Percentiles rank a stretch among this genome's conserved stretches.
These are phyloP conservation scores for Macrolepiota albuminosa DNA, from an alignment of 768 basidiomycete genomes.

Conservation along the genomic window DNA sequence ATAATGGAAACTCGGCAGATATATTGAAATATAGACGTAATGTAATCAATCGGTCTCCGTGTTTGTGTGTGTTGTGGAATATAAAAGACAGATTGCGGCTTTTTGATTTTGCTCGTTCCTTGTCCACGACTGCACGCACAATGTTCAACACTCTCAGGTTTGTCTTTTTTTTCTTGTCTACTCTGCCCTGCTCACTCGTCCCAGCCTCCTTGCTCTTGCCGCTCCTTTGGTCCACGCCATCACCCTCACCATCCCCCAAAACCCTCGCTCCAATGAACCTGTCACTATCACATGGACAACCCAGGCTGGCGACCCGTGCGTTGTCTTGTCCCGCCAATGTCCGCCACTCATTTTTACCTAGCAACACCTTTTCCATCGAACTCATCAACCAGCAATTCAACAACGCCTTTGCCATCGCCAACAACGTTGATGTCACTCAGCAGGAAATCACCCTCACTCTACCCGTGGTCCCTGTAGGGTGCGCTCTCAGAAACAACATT, in stretches of 20 bases:
- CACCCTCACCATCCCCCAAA: conserved; percentile 31
- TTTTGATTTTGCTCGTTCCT: conserved; percentile 14
- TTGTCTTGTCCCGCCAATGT: conserved; percentile 7
- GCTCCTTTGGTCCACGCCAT: conserved; percentile 47
- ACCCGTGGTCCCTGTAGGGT: conserved; percentile 46
- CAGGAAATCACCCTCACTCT: conserved; percentile 34
- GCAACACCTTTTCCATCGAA: conserved; percentile 37
- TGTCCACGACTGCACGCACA: conserved; percentile 24
- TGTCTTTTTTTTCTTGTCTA: not conserved
- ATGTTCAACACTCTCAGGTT: conserved; percentile 5
- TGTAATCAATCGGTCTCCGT: not conserved
- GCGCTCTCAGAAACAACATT: conserved; percentile 10
- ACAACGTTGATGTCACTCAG: conserved; percentile 33
- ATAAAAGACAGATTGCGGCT: conserved; percentile 18
- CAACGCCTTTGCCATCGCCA: conserved; percentile 48
- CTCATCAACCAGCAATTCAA: conserved; percentile 47
- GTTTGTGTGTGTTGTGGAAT: conserved; percentile 23
- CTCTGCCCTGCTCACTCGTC: not conserved
- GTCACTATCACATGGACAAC: conserved; percentile 47
- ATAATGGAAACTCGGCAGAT: conserved; percentile 12
- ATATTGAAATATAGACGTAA: conserved; percentile 9
- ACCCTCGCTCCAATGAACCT: conserved; percentile 24
- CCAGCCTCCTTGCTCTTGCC: conserved; percentile 38
- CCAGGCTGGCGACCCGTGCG: conserved; percentile 37
- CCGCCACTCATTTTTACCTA: not conserved